Evolutionary conservation across 2,329 filamentous ascomycete species (phyloP), one percentile per base, ranked within the genome.

Genomic region (Sclerotinia glacialis): DNA sequence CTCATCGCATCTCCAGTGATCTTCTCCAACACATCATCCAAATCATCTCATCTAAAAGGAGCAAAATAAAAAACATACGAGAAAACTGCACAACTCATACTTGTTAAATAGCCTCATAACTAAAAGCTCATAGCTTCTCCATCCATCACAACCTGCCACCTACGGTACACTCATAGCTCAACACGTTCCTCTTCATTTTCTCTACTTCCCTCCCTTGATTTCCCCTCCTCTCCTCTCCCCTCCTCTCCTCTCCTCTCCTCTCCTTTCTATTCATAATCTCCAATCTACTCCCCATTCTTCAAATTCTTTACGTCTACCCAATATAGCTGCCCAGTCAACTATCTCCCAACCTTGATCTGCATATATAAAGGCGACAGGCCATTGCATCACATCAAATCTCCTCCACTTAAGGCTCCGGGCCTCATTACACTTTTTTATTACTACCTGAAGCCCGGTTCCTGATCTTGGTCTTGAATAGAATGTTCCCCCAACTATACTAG

Each of bases 401-500:
- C 42, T 59, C 42, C 56, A 59, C 56, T 47, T 6, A 59, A 59
- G 56, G 18, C 56, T 23, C 42, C 26, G n/a, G 34, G 34, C n/a
- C 53, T 56, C 26, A 26, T 42, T 40, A 40, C 9, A 40, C 37
- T 26, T 42, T 8, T 55, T 23, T 21, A 34, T 44, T 56, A 47
- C 50, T 56, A 34, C 49, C 12, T 56, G 28, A 28, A 56, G 52
- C 46, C 31, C 40, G 53, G 53, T 40, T 40, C 49, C 52, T 58
- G n/a, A 42, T 49, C 52, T 21, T 49, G 40, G 37, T 16, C 37
- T 40, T 14, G 37, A 40, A 40, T 40, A 40, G 37, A n/a, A 64
- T 18, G 58, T 65, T n/a, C 60, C 37, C 49, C 40, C n/a, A 58
- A 42, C 53, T 18, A 18, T 7, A 60, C 42, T 58, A 59, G 53